Evolutionary conservation across 331 rosid species (phyloP), one percentile per base, ranked within the genome.

Genomic region (Quercus lobata): DNA sequence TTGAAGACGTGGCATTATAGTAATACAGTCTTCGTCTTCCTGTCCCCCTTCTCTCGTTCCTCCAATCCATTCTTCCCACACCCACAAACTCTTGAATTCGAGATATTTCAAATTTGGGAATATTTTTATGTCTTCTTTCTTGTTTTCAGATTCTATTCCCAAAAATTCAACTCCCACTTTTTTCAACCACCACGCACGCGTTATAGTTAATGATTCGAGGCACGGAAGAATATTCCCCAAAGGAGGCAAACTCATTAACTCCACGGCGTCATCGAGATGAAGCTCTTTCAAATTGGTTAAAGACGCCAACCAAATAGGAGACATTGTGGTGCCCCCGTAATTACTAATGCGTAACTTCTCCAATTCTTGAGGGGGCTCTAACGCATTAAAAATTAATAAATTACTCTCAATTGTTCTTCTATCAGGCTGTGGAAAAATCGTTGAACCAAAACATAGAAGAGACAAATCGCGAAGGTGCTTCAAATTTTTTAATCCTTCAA

Each of bases 11-110:
- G 46, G 46, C 46, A 41, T 41, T 41, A 41, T 41, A 41, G 46
- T 41, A 41, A 41, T 41, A 41, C 46, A 41, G 46, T 41, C 12
- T 41, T 41, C 12, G 46, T 41, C 12, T 41, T 41, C 46, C 2
- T 37, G n/a, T n/a, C n/a, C n/a, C n/a, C n/a, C n/a, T n/a, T n/a
- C n/a, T n/a, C n/a, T n/a, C n/a, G n/a, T 41, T 41, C 49, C 49
- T 41, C 49, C 49, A 41, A 41, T 9, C 49, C 49, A 41, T 9
- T 41, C 49, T 8, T 41, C 1, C 49, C 49, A 41, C 12, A 8
- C 0, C 0, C 0, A 0, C 3, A 8, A 41, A 0, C 0, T 0
- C 0, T 0, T 0, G 0, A 41, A 8, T 0, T 0, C 0, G 49
- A 41, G 49, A 41, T 41, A 41, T 9, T 41, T 9, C 49, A 41